Evolutionary conservation across 352 stramenopile species (phyloP).

Genomic region (Phytopythium litorale): DNA sequence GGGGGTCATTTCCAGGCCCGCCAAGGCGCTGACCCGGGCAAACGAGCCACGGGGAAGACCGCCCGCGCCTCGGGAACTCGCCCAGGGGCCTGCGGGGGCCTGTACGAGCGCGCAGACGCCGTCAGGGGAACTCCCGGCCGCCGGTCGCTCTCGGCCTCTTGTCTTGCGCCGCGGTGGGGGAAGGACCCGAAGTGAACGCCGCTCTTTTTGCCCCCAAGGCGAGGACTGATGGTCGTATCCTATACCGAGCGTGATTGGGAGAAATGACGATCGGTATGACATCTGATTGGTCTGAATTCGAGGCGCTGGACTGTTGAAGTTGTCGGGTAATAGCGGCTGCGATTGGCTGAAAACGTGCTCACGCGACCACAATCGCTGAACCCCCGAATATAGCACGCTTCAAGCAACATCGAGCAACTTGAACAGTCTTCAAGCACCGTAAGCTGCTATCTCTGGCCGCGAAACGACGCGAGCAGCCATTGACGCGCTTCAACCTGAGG

Average conservation of each 20-base stretch:
- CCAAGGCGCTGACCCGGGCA: not conserved
- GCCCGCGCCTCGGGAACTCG: not conserved
- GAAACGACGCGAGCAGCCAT: slow-evolving; percentile 23
- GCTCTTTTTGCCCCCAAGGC: not conserved
- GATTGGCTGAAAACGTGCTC: slow-evolving; percentile 1
- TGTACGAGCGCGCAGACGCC: not conserved
- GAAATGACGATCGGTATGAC: not conserved
- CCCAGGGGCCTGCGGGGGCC: not conserved
- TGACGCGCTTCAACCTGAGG: slow-evolving; percentile 1
- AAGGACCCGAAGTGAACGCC: slow-evolving; percentile 4
- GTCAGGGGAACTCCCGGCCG: not conserved
- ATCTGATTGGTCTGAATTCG: not conserved
- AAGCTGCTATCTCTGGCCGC: slow-evolving; percentile 14
- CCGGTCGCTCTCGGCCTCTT: not conserved
- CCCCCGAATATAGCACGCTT: not conserved
- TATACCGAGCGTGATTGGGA: slow-evolving; percentile 1
- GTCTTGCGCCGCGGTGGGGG: not conserved
- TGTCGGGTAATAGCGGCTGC: not conserved
- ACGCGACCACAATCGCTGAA: not conserved
- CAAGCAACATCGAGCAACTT: not conserved
- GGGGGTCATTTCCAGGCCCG: not conserved
- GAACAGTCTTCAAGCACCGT: not conserved
- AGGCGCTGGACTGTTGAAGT: not conserved
- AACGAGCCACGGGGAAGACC: not conserved
- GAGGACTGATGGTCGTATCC: not conserved